Percentiles rank a stretch among this genome's conserved stretches.
These are phyloP conservation scores for Arbutus unedo DNA, from an alignment of 148 eudicot genomes.

Conservation along the genomic window DNA sequence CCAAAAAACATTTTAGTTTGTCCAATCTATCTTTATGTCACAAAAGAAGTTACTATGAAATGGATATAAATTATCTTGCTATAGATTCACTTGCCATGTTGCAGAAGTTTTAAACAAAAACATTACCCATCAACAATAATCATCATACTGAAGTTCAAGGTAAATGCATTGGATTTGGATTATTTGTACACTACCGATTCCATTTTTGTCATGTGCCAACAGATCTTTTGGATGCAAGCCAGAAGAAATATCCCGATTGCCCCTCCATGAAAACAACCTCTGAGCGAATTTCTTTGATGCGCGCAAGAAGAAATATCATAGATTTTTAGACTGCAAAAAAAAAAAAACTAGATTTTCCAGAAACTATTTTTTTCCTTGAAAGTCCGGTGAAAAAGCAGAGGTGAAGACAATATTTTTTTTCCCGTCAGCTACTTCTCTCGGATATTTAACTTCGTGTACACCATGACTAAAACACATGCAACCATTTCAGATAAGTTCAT, in stretches of 20 bases:
- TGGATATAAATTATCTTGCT: too few relatives aligned
- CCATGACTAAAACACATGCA: not conserved
- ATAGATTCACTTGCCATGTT: not conserved
- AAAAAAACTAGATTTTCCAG: not conserved
- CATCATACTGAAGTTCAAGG: too few relatives aligned
- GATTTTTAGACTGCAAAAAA: too few relatives aligned
- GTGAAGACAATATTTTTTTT: not conserved
- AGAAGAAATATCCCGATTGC: too few relatives aligned
- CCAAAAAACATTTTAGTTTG: too few relatives aligned
- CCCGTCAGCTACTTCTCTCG: not conserved
- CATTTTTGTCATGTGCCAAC: not conserved
- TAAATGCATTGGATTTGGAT: not conserved
- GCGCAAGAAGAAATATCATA: too few relatives aligned
- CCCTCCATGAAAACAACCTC: too few relatives aligned
- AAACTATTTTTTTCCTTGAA: not conserved
- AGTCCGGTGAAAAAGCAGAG: not conserved
- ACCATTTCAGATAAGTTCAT: not conserved
- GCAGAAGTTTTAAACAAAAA: not conserved
- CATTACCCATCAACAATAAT: not conserved
- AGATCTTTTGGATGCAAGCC: too few relatives aligned
- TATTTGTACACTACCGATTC: not conserved
- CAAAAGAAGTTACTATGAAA: too few relatives aligned
- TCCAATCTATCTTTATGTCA: not conserved
- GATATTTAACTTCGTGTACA: not conserved
- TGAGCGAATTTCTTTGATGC: too few relatives aligned